Base-by-base conservation (phyloP, 306 rosid genomes). In the Castanea mollissima region DNA sequence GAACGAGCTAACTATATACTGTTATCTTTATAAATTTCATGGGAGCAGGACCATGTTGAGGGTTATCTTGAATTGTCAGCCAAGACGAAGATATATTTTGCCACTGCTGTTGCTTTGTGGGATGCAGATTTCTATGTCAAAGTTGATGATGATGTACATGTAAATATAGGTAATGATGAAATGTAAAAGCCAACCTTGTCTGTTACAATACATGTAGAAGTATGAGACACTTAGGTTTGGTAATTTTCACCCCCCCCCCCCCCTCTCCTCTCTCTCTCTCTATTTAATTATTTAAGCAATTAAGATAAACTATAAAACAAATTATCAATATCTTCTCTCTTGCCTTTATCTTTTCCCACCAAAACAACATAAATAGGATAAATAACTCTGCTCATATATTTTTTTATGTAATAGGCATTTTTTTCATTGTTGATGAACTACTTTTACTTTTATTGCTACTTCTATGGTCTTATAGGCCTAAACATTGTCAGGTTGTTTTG, bases 91-190 rank as follows among this genome's bases (percentile, higher is more conserved):
- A 78, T 46, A 58, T 88, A 74, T 83, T 88, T 88, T 74, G 90
- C 90, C 19, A 79, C 90, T 19, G 90, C 88, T 59, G 86, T 88
- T 73, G 67, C 85, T 35, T 74, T 77, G 20, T 88, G 92, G 91
- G 92, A 88, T 67, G 89, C 91, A 18, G 89, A 88, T 74, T 88
- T 88, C 77, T 88, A 86, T 11, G 85, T 88, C 75, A 88, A 88
- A 77, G 91, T 88, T 62, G 91, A 88, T 23, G 92, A 88, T 71
- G 92, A 88, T 67, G 92, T 88, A 25, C 92, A 88, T 74, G 92
- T 88, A 34, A 88, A 88, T 70, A 79, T 88, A 86, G 92, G 92
- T 88, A 81, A 49, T 4, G 44, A 70, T 11, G 72, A 4, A 19
- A 68, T 68, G 25, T 19, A 35, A 29, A 15, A 29, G 6, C 70